A percentile compares a stretch with the other conserved stretches of the same genome.
Conservation (phyloP, 176 grass and related monocot genomes). For the Zoysia japonica region DNA sequence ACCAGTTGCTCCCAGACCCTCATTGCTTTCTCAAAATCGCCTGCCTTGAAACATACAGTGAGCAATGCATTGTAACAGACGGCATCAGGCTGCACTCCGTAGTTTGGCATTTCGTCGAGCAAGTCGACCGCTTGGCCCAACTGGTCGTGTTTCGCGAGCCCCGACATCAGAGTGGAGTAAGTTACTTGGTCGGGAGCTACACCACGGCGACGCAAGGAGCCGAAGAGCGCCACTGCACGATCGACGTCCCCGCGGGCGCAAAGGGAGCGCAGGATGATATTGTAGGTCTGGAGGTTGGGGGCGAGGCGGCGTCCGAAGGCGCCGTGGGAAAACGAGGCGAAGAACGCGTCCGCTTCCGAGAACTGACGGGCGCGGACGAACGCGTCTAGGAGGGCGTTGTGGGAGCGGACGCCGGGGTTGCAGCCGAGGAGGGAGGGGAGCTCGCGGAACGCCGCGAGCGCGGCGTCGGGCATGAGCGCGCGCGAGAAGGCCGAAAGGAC, state of each 20-base stretch:
- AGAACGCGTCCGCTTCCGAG: conserved; percentile 69
- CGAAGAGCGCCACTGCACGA: conserved; percentile 54
- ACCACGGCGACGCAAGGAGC: conserved; percentile 34
- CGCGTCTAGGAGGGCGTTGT: conserved; percentile 86
- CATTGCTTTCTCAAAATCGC: conserved; percentile 60
- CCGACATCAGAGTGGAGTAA: conserved; percentile 73
- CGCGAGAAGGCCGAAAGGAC: conserved; percentile 82
- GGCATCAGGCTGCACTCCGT: conserved; percentile 54
- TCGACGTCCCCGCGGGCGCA: conserved; percentile 54
- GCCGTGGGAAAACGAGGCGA: conserved; percentile 61
- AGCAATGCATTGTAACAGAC: conserved; percentile 85
- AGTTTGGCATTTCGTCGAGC: conserved; percentile 83
- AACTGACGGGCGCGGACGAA: conserved; percentile 68
- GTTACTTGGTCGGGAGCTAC: conserved; percentile 69
- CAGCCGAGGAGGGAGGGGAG: conserved; percentile 66
- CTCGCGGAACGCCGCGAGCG: conserved; percentile 66
- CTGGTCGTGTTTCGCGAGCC: conserved; percentile 48
- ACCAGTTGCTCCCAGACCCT: conserved; percentile 72
- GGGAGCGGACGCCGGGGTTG: conserved; percentile 74
- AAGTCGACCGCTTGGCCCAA: conserved; percentile 51
- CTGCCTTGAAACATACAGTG: conserved; percentile 56
- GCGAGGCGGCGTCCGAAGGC: conserved; percentile 51
- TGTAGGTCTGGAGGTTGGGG: conserved; percentile 88
- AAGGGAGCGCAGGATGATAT: conserved; percentile 85
- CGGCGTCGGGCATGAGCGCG: conserved; percentile 69